Evolutionary conservation across 2,329 filamentous ascomycete species (phyloP).

Genomic region (Talaromyces sp.): DNA sequence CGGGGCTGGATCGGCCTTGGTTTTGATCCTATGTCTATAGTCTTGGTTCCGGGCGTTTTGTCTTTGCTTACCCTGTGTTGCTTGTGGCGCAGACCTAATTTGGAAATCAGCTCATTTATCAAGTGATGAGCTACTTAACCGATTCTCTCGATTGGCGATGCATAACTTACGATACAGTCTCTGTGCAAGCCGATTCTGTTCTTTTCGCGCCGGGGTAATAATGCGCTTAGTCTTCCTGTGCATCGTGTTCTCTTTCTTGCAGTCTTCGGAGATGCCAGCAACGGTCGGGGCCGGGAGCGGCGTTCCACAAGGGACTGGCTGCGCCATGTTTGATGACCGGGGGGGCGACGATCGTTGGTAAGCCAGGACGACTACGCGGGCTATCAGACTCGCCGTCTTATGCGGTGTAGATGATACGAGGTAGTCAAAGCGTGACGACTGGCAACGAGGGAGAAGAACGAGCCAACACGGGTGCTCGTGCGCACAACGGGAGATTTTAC

Average conservation of each 20-base stretch:
- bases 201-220: conserved; percentile 12
- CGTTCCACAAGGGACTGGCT: background rate
- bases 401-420: background rate
- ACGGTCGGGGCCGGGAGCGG: background rate
- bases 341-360: background rate
- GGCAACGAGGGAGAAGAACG: background rate
- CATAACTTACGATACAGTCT: conserved; percentile 11
- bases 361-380: background rate
- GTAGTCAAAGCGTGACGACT: too few species aligned
- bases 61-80: background rate
- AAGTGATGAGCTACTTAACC: background rate
- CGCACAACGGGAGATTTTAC: background rate
- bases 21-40: background rate
- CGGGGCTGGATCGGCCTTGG: background rate
- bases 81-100: conserved; percentile 1
- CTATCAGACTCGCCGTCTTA: background rate
- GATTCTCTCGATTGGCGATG: too few species aligned
- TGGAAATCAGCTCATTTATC: background rate
- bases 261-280: background rate
- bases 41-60: background rate
- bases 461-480: background rate
- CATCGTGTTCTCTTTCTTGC: background rate
- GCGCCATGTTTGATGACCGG: background rate
- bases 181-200: conserved; percentile 14
- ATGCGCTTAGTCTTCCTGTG: conserved; percentile 1